A percentile compares a stretch with the other conserved stretches of the same genome.
These are phyloP conservation scores for Tilletiaria anomala DNA, from an alignment of 1,284 basidiomycete species.

Conservation along the genomic window DNA sequence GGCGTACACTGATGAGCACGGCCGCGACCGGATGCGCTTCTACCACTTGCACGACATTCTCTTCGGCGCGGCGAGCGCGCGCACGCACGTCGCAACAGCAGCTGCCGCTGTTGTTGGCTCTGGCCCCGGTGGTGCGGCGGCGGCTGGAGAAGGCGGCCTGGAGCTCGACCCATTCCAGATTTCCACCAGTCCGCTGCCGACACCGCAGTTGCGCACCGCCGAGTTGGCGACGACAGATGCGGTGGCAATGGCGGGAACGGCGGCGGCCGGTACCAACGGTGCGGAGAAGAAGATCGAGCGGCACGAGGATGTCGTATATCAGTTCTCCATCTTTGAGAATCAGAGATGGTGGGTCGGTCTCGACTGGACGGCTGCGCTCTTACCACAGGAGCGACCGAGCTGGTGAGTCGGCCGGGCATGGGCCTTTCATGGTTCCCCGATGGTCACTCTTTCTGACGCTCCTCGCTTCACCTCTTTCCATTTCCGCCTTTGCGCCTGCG, in stretches of 20 bases:
- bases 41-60: not conserved
- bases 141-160: no score
- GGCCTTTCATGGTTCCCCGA: not conserved
- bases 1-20: not conserved
- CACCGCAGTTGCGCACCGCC: no score
- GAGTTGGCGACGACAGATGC: no score
- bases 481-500: no score
- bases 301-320: constrained; percentile 31
- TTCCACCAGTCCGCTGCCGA: no score
- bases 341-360: constrained; percentile 66
- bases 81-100: no score
- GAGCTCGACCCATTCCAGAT: no score
- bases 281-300: constrained; percentile 8
- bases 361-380: constrained; percentile 79
- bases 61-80: not conserved
- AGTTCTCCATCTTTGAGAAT: constrained; percentile 60
- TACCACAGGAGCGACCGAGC: constrained; percentile 75
- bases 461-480: constrained; percentile 38
- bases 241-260: constrained; percentile 1
- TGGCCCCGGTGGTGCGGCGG: no score
- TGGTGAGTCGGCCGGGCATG: constrained; percentile 49
- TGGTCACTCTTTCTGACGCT: not conserved
- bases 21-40: no score
- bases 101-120: no score
- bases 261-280: no score